A percentile compares a stretch with the other conserved stretches of the same genome.
Evolutionary conservation across 345 rosid genomes (phyloP).

Genomic region (Syzygium aromaticum): DNA sequence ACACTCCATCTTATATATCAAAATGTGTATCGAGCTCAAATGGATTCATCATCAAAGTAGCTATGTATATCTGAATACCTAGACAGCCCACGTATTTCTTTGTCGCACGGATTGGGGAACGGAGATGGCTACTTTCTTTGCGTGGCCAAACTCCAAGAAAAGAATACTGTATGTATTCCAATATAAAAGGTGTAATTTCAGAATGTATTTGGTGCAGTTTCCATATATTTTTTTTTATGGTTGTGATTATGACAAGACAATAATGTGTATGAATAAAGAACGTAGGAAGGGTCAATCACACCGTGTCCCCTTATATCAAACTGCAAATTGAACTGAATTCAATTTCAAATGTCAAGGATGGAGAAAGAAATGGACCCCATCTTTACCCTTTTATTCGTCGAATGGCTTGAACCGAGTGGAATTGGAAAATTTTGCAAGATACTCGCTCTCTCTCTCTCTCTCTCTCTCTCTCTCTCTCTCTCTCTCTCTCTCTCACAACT

Average conservation of each 20-base stretch:
- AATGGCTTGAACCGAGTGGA: neutral
- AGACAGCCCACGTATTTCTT: neutral
- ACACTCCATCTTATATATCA: neutral
- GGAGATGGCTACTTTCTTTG: neutral
- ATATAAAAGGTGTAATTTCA: neutral
- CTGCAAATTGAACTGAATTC: neutral
- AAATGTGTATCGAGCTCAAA: neutral
- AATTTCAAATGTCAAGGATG: neutral
- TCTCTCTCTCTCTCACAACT: neutral
- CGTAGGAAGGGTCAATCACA: neutral
- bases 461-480: neutral
- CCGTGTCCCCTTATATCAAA: neutral
- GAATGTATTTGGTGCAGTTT: neutral
- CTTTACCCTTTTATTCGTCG: neutral
- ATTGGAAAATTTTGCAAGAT: neutral
- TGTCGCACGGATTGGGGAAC: neutral
- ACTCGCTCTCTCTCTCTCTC: neutral
- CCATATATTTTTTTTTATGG: neutral
- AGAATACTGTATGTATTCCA: neutral
- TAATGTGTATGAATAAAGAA: neutral
- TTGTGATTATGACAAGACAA: neutral
- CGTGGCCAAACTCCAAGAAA: neutral
- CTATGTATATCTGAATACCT: neutral
- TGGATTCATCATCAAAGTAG: neutral
- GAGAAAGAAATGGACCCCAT: neutral